Base-by-base conservation (phyloP, 345 rosid species). In the Populus tremula region DNA sequence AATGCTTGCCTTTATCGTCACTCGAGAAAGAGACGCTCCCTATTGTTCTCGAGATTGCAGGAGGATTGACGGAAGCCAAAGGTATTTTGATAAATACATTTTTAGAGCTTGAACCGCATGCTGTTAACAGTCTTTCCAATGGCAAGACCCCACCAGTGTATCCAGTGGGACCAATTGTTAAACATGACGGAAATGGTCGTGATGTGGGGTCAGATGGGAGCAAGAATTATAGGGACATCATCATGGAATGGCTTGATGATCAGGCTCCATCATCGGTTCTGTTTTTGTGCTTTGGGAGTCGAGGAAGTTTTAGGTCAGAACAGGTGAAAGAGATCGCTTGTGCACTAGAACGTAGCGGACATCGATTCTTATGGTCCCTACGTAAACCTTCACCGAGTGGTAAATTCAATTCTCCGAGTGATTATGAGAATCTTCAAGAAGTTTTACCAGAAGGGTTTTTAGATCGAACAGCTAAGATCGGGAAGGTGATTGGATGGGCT, bases 211-310 rank as follows among this genome's bases (percentile, higher is more conserved):
- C 53, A 1, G 47, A 29, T 16, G 31, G 5, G 45, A 17, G 3
- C 64, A 39, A 49, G 20, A 13, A 33, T 8, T 12, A 7, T 1
- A 4, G 1, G 21, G 71, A 67, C 27, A 70, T 75, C 27, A 70
- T 75, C 67, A 38, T 70, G 76, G 50, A 63, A 0, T 80, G 82
- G 82, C 79, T 80, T 8, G 82, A 79, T 53, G 65, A 69, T 45
- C 82, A 79, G 33, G 67, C 75, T 23, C n/a, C n/a, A 1, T 69
- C n/a, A 25, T 80, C 82, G 1, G 79, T 80, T 0, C 43, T 80
- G 59, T 80, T 80, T 35, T 45, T 80, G 9, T 80, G 82, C 39
- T 80, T 80, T 16, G 75, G 79, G 14, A 80, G 79, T 47, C 21
- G 18, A 53, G 82, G 82, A 63, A 38, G 71, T 14, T 75, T 75